Evolutionary conservation across 2,329 filamentous ascomycete genomes (phyloP).

Genomic region (Neonectria coccinea): DNA sequence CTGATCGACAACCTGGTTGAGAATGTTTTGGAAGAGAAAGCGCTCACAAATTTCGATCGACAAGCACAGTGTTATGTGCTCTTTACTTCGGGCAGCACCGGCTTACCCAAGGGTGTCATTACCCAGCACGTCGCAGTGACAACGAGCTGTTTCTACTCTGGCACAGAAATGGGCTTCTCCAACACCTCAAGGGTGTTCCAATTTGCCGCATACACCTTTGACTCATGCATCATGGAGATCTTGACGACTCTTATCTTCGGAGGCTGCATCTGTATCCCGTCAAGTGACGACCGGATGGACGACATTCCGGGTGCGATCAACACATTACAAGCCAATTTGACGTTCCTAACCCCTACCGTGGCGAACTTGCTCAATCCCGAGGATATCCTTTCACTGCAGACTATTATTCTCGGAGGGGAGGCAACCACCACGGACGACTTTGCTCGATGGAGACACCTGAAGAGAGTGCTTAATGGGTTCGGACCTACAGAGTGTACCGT

Average conservation of each 20-base stretch:
- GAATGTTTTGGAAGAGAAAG: no score
- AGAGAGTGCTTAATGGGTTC: slow-evolving; percentile 9
- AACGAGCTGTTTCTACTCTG: slow-evolving; percentile 19
- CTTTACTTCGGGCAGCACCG: slow-evolving; percentile 47
- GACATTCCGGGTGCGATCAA: not conserved
- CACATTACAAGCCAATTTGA: not conserved
- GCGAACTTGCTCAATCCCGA: not conserved
- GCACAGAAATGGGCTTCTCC: slow-evolving; percentile 16
- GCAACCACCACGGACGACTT: slow-evolving; percentile 11
- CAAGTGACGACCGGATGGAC: slow-evolving; percentile 4
- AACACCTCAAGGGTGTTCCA: slow-evolving; percentile 16
- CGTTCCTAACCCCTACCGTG: not conserved
- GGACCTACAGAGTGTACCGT: slow-evolving; percentile 1
- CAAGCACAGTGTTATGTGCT: slow-evolving; percentile 35
- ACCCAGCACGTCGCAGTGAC: slow-evolving; percentile 13
- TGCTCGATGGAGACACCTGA: slow-evolving; percentile 1
- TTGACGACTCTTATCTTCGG: slow-evolving; percentile 9
- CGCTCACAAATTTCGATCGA: not conserved
- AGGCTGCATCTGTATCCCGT: slow-evolving; percentile 24
- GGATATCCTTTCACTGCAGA: not conserved
- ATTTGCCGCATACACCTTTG: slow-evolving; percentile 23
- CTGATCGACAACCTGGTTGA: no score
- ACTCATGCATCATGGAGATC: slow-evolving; percentile 4
- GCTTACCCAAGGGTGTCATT: slow-evolving; percentile 44
- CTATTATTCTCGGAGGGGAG: slow-evolving; percentile 19